Percentiles rank a stretch among this genome's conserved stretches.
Conservation (phyloP, 208 protist species). For the Borovskyia barvae region DNA sequence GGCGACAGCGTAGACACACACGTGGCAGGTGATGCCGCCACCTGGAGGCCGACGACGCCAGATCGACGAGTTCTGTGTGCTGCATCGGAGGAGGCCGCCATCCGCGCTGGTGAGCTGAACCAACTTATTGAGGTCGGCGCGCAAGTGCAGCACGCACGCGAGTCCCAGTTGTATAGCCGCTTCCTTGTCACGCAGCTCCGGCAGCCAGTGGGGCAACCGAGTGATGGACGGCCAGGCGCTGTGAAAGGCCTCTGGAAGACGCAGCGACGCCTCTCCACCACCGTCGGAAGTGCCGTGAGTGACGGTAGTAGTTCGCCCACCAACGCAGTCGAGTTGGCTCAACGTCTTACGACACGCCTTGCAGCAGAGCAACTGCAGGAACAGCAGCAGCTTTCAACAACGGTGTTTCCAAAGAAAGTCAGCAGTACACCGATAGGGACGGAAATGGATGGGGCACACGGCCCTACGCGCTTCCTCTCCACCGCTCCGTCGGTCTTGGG, state of each 20-base stretch:
- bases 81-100: slow-evolving; percentile 29
- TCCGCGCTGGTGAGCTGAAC: slow-evolving; percentile 37
- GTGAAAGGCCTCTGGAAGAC: slow-evolving; percentile 26
- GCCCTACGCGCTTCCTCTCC: not conserved
- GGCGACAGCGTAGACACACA: not conserved
- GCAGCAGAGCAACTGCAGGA: slow-evolving; percentile 16
- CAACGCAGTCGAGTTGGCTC: slow-evolving; percentile 10
- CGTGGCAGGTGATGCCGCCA: not conserved
- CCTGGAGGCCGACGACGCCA: slow-evolving; percentile 47
- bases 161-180: slow-evolving; percentile 42
- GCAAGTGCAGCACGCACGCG: slow-evolving; percentile 31
- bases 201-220: slow-evolving; percentile 25
- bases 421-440: not conserved
- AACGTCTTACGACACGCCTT: slow-evolving; percentile 16
- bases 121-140: slow-evolving; percentile 45
- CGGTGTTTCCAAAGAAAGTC: not conserved
- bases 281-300: not conserved
- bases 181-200: slow-evolving; percentile 57
- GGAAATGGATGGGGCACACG: not conserved
- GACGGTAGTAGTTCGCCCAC: not conserved
- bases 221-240: slow-evolving; percentile 22
- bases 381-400: slow-evolving; percentile 11
- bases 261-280: slow-evolving; percentile 20
- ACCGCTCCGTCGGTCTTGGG: slow-evolving; percentile 8
- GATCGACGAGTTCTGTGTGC: slow-evolving; percentile 36